Base-by-base conservation (phyloP, 202 grass and related monocot genomes). In the Setaria viridis region DNA sequence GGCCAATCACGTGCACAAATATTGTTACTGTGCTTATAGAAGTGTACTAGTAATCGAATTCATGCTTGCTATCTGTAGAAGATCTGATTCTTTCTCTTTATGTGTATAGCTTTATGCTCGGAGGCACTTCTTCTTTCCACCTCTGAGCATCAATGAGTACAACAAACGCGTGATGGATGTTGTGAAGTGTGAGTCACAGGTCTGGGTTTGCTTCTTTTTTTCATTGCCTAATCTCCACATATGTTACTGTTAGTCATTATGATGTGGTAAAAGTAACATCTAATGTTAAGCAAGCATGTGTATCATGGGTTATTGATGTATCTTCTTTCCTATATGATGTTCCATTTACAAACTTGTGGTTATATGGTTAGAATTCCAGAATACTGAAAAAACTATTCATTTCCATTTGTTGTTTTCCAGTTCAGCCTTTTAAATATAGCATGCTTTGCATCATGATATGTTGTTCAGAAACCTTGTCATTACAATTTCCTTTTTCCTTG, bases 171-270 rank as follows among this genome's bases (percentile, higher is more conserved):
- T 98, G 68, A 98, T 91, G 89, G 91, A 95, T 92, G 91, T 98
- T 59, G 95, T 98, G 41, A 91, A 92, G 59, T 95, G 96, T 76
- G 96, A 98, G 84, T 91, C 96, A 77, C 96, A 98, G 93, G 96
- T 98, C 42, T 53, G 66, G 62, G 74, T 84, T 74, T 60, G 1
- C 16, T 47, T 87, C 72, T 78, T 59, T 8, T 72, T 79, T 62
- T 85, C 65, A 78, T 56, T 82, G 6, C 4, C 54, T 7, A 59
- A 75, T 80, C 62, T 17, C 64, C 69, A 56, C 49, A 45, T 63
- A 42, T 60, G 41, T 4, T 79, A 46, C 39, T 41, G 39, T 41
- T 41, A 59, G 35, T 87, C 11, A 21, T 71, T 30, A 19, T 69
- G 45, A 47, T 43, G 29, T 57, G 55, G n/a, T 85, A 62, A 11